Conservation (phyloP, 1,284 basidiomycete species). For the Trichosporon asahii region DNA sequence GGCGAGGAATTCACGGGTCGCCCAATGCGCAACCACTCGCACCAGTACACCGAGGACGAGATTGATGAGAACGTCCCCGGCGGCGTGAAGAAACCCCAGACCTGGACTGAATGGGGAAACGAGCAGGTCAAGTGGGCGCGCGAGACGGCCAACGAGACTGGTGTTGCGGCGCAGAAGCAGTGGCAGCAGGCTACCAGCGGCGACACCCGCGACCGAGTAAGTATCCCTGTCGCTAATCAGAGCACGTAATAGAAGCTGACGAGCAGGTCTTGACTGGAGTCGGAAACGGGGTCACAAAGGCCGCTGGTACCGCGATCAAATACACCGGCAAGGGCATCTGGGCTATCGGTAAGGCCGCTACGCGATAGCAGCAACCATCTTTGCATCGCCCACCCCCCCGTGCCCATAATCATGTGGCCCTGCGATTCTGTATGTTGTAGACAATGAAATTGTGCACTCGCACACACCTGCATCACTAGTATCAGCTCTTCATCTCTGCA, state of each 20-base stretch:
- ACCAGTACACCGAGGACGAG: constrained; percentile 2
- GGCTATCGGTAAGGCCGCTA: constrained; percentile 27
- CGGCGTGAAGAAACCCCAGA: constrained; percentile 10
- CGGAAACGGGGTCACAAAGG: constrained; percentile 23
- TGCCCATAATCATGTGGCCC: not conserved
- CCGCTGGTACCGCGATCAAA: constrained; percentile 26
- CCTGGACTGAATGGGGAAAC: constrained; percentile 19
- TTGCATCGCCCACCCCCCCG: not conserved
- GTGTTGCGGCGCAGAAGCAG: constrained; percentile 1
- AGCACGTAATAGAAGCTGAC: not conserved
- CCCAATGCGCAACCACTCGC: not conserved
- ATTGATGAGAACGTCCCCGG: not conserved
- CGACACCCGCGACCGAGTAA: constrained; percentile 17
- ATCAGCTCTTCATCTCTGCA: not conserved
- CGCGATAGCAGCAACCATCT: not conserved
- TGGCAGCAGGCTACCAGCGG: constrained; percentile 9
- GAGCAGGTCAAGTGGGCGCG: constrained; percentile 14
- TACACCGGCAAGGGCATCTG: constrained; percentile 27
- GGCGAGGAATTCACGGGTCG: constrained; percentile 6
- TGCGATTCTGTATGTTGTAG: not conserved
- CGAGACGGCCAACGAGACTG: not conserved
- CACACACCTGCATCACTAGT: not conserved
- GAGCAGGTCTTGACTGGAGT: constrained; percentile 20
- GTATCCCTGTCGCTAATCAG: not conserved
- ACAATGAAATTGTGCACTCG: not conserved